These are phyloP conservation scores for Tremellales sp. DNA, from an alignment of 1,284 basidiomycete species.

Conservation along the genomic window DNA sequence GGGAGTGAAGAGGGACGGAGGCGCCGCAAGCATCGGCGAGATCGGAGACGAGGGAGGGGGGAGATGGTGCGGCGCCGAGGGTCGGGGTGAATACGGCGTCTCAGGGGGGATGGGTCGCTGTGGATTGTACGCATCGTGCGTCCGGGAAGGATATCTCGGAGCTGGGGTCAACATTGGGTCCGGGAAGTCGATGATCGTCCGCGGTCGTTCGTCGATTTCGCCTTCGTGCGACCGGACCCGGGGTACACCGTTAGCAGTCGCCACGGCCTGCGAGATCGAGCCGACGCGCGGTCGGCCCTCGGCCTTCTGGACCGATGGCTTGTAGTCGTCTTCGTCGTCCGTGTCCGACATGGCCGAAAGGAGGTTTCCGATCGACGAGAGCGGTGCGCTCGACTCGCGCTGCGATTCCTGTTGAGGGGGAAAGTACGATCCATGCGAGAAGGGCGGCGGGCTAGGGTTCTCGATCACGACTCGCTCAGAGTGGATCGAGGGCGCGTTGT, in stretches of 20 bases:
- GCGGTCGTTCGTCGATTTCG: constrained; percentile 3
- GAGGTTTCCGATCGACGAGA: neutral
- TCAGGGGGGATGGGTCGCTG: neutral
- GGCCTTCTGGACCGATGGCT: no score
- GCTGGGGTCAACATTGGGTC: constrained; percentile 1
- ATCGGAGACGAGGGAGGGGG: constrained; percentile 30
- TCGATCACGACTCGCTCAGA: no score
- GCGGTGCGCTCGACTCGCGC: neutral
- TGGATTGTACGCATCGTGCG: constrained; percentile 1
- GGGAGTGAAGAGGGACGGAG: constrained; percentile 11
- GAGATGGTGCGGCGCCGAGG: constrained; percentile 17
- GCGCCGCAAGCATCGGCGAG: constrained; percentile 37
- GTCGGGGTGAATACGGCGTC: constrained; percentile 6
- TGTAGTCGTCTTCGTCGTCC: neutral
- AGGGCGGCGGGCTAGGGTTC: no score
- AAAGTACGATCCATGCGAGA: no score
- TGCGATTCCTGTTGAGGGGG: neutral
- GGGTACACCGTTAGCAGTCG: no score
- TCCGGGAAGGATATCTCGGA: neutral
- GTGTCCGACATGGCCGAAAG: neutral
- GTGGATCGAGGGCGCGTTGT: no score
- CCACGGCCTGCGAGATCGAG: no score
- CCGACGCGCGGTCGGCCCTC: no score
- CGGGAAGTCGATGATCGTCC: constrained; percentile 22
- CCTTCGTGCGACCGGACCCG: constrained; percentile 5